Evolutionary conservation across 345 rosid species (phyloP).

Genomic region (Euphorbia pulcherrima): DNA sequence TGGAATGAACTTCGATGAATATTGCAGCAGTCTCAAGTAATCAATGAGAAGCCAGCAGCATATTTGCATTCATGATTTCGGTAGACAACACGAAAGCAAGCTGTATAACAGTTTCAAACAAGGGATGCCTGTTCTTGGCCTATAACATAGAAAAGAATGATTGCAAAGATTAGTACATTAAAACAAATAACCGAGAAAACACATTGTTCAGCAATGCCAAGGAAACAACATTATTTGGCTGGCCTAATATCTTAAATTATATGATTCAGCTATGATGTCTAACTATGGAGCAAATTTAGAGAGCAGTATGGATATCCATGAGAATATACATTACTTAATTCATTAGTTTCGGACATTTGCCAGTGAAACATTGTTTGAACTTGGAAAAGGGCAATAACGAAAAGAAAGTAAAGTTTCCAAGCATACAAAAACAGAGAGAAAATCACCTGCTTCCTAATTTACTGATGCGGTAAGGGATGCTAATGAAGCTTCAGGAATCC

Average conservation of each 20-base stretch:
- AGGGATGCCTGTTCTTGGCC: neutral
- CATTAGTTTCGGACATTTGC: neutral
- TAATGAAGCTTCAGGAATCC: constrained; percentile 26
- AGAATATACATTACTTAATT: neutral
- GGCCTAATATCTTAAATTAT: neutral
- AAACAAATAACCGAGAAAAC: neutral
- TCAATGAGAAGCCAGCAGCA: neutral
- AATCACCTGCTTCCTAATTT: constrained; percentile 43
- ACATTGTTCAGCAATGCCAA: neutral
- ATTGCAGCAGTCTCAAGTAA: neutral
- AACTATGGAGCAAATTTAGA: neutral
- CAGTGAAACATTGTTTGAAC: neutral
- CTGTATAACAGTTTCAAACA: constrained; percentile 2
- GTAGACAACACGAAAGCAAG: neutral
- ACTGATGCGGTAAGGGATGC: constrained; percentile 23
- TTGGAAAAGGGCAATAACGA: neutral
- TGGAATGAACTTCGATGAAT: neutral
- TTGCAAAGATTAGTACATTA: constrained; percentile 4
- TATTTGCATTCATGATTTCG: neutral
- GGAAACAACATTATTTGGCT: neutral
- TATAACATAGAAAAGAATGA: constrained; percentile 1
- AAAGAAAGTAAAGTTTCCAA: neutral
- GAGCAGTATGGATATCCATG: neutral
- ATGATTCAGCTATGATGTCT: neutral
- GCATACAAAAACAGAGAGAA: neutral